Evolutionary conservation across 2,329 filamentous ascomycete species (phyloP), one percentile per base, ranked within the genome.

Genomic region (Pseudocercospora pini-densiflorae): DNA sequence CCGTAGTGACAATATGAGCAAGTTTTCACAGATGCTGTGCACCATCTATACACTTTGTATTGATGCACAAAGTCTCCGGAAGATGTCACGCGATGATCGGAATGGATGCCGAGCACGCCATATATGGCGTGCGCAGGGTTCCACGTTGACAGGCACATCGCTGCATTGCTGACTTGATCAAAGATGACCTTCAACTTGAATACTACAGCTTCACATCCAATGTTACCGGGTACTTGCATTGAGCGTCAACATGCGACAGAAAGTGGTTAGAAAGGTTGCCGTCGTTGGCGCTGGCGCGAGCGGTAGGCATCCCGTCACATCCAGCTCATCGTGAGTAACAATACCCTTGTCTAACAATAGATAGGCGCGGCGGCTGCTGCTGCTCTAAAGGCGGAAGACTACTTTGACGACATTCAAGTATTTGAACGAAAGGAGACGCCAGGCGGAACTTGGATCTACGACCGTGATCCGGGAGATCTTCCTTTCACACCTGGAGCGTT

Each of bases 371-470:
- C 74, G 10, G 69, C 76, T 16, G 77, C 78, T 3, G 76, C 76
- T 55, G 77, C 78, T 31, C 73, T 79, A 24, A 68, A 72, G n/a
- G 70, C 77, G 29, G 78, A 79, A 63, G 72, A 75, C 36, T 70
- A 66, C 59, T 79, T 78, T 61, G 73, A 76, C 51, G 68, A 61
- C 2, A 78, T 79, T 33, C 73, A 71, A 47, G 76, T 79, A 1
- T 79, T 78, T 55, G 78, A 79, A 67, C 71, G 77, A 31, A 71
- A 77, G 57, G 76, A 75, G 53, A 72, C 70, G 27, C 68, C 77
- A 19, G 77, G 78, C 51, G 78, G 78, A 23, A 79, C 78, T 55
- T 79, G 78, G 77, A 86, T 86, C 61, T 85, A 85, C 65, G 85
- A 87, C 68, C 70, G 80, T 0, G 78, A 79, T 8, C 81, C 83